Conservation (phyloP, 352 stramenopile species). For the Lagenidium giganteum region DNA sequence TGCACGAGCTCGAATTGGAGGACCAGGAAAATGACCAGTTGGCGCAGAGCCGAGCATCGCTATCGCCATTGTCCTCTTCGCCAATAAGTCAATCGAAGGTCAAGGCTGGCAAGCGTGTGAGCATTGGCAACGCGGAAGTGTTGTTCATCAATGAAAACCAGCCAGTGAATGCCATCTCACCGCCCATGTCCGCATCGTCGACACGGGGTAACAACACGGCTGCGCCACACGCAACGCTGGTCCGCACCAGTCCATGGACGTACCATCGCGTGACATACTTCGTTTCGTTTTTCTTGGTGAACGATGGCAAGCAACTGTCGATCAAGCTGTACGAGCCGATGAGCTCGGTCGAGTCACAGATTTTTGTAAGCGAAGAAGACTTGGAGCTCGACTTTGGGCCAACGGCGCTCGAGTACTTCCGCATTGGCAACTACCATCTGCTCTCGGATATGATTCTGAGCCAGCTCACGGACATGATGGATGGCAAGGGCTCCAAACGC, state of each 20-base stretch:
- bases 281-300: conserved; percentile 72
- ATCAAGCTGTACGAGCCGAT: conserved; percentile 80
- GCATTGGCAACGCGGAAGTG: conserved; percentile 55
- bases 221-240: conserved; percentile 14
- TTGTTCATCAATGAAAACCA: conserved; percentile 75
- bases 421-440: conserved; percentile 35
- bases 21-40: conserved; percentile 13
- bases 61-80: conserved; percentile 2
- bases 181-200: conserved; percentile 1
- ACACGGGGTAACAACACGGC: background rate
- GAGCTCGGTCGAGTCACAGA: conserved; percentile 70
- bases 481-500: no score
- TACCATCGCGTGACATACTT: conserved; percentile 67
- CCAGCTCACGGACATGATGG: conserved; percentile 56
- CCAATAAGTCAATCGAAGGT: conserved; percentile 8
- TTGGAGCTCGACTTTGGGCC: conserved; percentile 53
- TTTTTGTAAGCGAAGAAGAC: conserved; percentile 50
- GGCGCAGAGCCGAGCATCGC: background rate
- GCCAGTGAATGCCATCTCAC: conserved; percentile 18
- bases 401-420: conserved; percentile 29
- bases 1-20: conserved; percentile 55
- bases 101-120: conserved; percentile 47
- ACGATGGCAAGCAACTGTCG: conserved; percentile 28
- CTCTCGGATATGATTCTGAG: conserved; percentile 61
- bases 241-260: conserved; percentile 65